phyloP scores from a whole-genome alignment of 2,329 filamentous ascomycete species.

The Metarhizium rileyi region DNA sequence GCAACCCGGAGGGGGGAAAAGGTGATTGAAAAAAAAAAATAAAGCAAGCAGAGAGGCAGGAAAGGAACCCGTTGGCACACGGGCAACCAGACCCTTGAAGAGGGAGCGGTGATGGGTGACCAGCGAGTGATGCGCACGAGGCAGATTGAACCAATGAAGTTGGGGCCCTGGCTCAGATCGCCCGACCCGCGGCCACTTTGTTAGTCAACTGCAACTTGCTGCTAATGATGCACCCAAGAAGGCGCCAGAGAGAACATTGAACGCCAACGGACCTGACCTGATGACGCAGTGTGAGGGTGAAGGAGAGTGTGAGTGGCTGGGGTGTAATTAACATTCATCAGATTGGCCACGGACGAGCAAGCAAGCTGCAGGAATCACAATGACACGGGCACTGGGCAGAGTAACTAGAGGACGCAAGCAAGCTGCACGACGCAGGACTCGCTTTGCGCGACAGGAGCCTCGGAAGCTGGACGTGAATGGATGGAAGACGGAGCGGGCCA shows the following conservation, averaged over 20 bases:
- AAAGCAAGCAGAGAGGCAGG: neutral
- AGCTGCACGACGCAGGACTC: too few relatives aligned
- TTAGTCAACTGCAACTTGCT: neutral
- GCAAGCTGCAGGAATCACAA: neutral
- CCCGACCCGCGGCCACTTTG: constrained; percentile 5
- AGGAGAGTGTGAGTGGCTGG: neutral
- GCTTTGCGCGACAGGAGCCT: neutral
- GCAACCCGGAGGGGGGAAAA: neutral
- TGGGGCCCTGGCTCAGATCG: constrained; percentile 8
- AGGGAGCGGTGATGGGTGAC: constrained; percentile 10
- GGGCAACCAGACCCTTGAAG: neutral
- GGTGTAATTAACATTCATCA: neutral
- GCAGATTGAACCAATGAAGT: constrained; percentile 12
- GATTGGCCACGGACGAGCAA: neutral
- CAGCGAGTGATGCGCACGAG: neutral
- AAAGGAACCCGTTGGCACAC: constrained; percentile 3
- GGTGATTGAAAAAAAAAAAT: neutral
- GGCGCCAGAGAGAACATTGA: neutral
- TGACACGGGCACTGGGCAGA: neutral
- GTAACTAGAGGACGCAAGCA: too few relatives aligned
- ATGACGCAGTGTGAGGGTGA: neutral
- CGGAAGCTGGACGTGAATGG: neutral
- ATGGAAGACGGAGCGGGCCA: neutral
- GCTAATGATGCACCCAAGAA: neutral
- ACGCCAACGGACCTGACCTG: constrained; percentile 4